A percentile compares a stretch with the other conserved stretches of the same genome.
Conservation (phyloP, 2,329 filamentous ascomycete species). For the Xylariaceae sp. region DNA sequence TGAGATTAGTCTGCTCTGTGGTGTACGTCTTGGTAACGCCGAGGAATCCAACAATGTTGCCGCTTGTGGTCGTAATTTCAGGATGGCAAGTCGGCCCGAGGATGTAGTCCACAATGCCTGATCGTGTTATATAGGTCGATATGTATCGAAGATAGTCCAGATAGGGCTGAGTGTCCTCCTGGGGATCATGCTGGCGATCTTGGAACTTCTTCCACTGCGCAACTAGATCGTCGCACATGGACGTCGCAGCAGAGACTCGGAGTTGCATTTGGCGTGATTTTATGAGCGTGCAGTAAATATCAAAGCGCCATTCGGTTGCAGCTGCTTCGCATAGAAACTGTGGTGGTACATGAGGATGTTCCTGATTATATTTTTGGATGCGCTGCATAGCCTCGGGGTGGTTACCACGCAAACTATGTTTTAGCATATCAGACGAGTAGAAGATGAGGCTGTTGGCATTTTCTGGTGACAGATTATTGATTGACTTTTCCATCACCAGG, state of each 20-base stretch:
- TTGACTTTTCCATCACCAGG: conserved; percentile 49
- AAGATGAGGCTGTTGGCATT: conserved; percentile 36
- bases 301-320: conserved; percentile 63
- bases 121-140: conserved; percentile 61
- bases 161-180: conserved; percentile 28
- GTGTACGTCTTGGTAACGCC: conserved; percentile 72
- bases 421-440: conserved; percentile 42
- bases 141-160: conserved; percentile 56
- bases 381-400: conserved; percentile 33
- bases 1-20: conserved; percentile 64
- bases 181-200: conserved; percentile 38
- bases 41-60: conserved; percentile 82
- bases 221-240: conserved; percentile 67
- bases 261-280: conserved; percentile 86
- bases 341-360: conserved; percentile 35
- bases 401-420: conserved; percentile 35
- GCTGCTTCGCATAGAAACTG: conserved; percentile 46
- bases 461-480: conserved; percentile 46
- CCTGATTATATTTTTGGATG: conserved; percentile 31
- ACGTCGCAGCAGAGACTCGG: conserved; percentile 70
- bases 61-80: conserved; percentile 74
- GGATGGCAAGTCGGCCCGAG: conserved; percentile 88
- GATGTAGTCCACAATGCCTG: conserved; percentile 77
- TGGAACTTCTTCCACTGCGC: conserved; percentile 55
- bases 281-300: conserved; percentile 64